Base-by-base conservation (phyloP, 257 asterid genomes). In the Jacaranda mimosifolia region DNA sequence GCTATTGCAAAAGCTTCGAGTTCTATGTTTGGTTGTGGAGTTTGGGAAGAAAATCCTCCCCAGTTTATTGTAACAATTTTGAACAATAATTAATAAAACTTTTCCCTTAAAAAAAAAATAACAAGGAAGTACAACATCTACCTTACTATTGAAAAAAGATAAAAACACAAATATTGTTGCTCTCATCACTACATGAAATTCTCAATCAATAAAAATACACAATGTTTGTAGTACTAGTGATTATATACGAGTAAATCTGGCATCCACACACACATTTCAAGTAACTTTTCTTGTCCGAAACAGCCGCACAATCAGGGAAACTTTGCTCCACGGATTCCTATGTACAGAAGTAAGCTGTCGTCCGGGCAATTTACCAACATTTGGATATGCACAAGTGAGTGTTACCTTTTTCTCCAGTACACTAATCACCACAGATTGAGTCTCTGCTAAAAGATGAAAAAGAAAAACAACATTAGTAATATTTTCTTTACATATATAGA, bases 341-440 rank as follows among this genome's bases (percentile, higher is more conserved):
- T 9, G 13, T 38, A 74, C 10, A 18, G 79, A 66, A 63, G 78
- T 75, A 57, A 66, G 49, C 39, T 48, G 74, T 73, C 38, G 68
- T n/a, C 58, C 39, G 18, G 83, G 12, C 68, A 75, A 53, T 49
- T 71, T 56, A 42, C 39, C 57, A 18, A 72, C 53, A 4, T 48
- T 17, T 5, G 87, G 72, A 71, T 73, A 63, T 73, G 76, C 81
- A 74, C 80, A 86, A 35, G 88, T 90, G 17, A 90, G 79, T 6
- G 88, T 85, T 3, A 88, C 91, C 74, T 76, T 89, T 75, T 91
- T 89, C 77, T 87, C 89, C 81, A 79, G 21, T 69, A 89, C 81
- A 79, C 91, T 86, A 17, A 86, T 64, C 85, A 81, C 81, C 82
- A 89, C 85, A 1, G 92, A 89, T 70, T 89, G 78, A 46, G 87